phyloP scores from a whole-genome alignment of 192 early-diverging fungal species.

The Cetraspora pellucida region DNA sequence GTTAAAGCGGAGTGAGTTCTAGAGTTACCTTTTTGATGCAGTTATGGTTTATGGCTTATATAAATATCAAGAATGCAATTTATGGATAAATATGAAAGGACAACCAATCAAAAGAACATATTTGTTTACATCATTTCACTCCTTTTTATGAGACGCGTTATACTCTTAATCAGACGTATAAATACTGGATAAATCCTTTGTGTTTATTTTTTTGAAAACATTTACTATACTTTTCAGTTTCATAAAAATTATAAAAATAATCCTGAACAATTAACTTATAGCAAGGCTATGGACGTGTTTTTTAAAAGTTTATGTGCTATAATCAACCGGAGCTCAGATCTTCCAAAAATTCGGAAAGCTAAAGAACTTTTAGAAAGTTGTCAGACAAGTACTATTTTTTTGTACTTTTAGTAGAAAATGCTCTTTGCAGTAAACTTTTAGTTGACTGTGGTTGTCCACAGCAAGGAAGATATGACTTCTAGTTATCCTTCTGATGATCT shows the following conservation, averaged over 20 bases:
- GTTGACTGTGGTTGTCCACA: neutral
- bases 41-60: no score
- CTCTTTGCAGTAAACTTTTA: constrained; percentile 7
- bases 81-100: no score
- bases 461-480: constrained; percentile 20
- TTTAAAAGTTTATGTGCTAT: constrained; percentile 14
- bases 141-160: neutral
- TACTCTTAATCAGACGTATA: no score
- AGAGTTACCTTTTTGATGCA: no score
- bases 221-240: neutral
- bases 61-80: no score
- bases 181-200: no score
- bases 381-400: constrained; percentile 5
- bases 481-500: constrained; percentile 11
- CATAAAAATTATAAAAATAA: constrained; percentile 2
- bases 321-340: constrained; percentile 18
- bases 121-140: no score
- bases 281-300: constrained; percentile 21
- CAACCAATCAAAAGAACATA: no score
- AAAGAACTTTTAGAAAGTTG: constrained; percentile 1
- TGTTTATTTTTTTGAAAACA: no score
- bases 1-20: no score
- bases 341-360: constrained; percentile 15
- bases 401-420: neutral
- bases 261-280: constrained; percentile 21